Conservation (phyloP, 257 asterid genomes). For the Parsonsia alboflavescens region DNA sequence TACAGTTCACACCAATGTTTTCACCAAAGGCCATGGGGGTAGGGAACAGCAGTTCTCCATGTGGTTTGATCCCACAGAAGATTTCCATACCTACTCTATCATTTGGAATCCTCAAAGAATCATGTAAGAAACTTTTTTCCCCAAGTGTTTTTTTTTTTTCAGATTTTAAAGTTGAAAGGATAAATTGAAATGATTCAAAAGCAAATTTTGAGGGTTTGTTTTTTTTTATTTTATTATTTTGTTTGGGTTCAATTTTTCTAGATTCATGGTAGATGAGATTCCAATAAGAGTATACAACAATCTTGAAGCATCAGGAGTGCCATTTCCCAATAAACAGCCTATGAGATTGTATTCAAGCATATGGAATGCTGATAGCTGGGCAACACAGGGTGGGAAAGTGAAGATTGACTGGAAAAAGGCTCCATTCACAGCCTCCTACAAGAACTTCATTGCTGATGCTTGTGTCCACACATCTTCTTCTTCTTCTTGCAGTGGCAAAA, state of each 20-base stretch:
- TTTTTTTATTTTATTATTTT: too few relatives aligned
- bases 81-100: slow-evolving; percentile 31
- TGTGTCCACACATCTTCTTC: slow-evolving; percentile 12
- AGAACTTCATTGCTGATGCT: slow-evolving; percentile 19
- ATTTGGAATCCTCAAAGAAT: slow-evolving; percentile 28
- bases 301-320: slow-evolving; percentile 21
- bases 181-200: background rate
- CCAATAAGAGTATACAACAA: slow-evolving; percentile 29
- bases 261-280: slow-evolving; percentile 32
- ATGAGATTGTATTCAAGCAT: slow-evolving; percentile 31
- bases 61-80: slow-evolving; percentile 36
- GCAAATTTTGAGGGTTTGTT: background rate
- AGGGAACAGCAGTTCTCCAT: slow-evolving; percentile 34
- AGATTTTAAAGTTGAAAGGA: background rate
- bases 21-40: slow-evolving; percentile 29
- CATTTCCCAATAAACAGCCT: slow-evolving; percentile 25
- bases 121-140: slow-evolving; percentile 16
- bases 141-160: background rate
- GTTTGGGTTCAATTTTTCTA: background rate
- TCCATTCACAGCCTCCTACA: slow-evolving; percentile 26
- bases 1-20: slow-evolving; percentile 31
- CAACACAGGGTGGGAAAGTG: slow-evolving; percentile 30
- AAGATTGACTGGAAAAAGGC: slow-evolving; percentile 30
- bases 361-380: slow-evolving; percentile 37
- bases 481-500: background rate